Base-by-base conservation (phyloP, 371 early-diverging fungal genomes). In the Rhizopus microsporus region DNA sequence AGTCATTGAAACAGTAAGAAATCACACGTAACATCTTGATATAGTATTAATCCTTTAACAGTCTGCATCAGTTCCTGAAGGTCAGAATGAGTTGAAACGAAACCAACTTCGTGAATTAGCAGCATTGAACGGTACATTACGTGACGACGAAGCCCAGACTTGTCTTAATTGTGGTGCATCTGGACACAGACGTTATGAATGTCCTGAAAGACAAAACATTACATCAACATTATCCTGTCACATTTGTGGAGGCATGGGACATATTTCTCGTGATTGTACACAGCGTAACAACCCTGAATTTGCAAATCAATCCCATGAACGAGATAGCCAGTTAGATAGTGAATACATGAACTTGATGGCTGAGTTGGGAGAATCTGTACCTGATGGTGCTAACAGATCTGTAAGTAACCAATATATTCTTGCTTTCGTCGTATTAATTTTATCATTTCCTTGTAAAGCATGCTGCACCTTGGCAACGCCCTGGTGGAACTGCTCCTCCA, bases 41-140 rank as follows among this genome's bases (percentile, higher is more conserved):
- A 55, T 7, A 42, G 15, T 6, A 42, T 15, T 10, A 6, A 42
- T 42, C n/a, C n/a, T 42, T 2, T 37, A 39, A 3, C 71, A 91
- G 84, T 90, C 98, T 23, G 90, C 93, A 3, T 90, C 88, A 17
- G 89, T 92, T 5, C 96, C 98, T 10, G 98, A 97, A 69, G 92
- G 90, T 10, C 93, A 95, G 60, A 97, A 96, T 71, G 94, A 95
- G 57, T 71, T 95, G 53, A 98, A 97, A 69, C 87, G 94, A 50
- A 87, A 88, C 67, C 97, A 98, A 72, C 75, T 98, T 53, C 88
- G 96, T 60, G 96, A 96, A 65, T 74, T 98, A 57, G 98, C 98
- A 7, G 89, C 92, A 32, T 78, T 98, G 50, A 98, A 98, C 75
- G 98, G 98, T 63, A 96, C 96, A 1, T 78, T 96, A 55, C 85